These are phyloP conservation scores for Venturia aucupariae DNA, from an alignment of 2,329 filamentous ascomycete species.

Conservation along the genomic window DNA sequence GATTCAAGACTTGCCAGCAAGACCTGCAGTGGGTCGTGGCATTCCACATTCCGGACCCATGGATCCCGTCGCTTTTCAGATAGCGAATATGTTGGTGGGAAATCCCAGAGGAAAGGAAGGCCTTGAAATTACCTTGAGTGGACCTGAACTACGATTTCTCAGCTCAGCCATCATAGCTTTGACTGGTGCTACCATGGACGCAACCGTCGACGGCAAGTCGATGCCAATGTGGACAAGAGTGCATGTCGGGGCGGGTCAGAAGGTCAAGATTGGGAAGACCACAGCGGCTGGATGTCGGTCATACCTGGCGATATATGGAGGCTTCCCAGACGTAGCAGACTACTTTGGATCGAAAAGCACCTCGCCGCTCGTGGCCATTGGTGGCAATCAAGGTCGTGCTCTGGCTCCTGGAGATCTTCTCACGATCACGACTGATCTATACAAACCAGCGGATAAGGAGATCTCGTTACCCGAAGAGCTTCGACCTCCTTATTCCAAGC, in stretches of 20 bases:
- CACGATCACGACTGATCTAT: constrained; percentile 30
- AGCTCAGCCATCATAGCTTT: constrained; percentile 46
- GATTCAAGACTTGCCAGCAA: constrained; percentile 46
- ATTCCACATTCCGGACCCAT: constrained; percentile 53
- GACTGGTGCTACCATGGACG: constrained; percentile 46
- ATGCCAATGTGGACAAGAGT: constrained; percentile 48
- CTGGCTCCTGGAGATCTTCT: constrained; percentile 47
- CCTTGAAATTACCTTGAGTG: constrained; percentile 52
- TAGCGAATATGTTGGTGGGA: constrained; percentile 52
- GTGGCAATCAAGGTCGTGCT: constrained; percentile 50
- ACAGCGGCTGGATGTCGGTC: constrained; percentile 44
- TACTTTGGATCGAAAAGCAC: constrained; percentile 54
- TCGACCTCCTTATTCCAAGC: constrained; percentile 38
- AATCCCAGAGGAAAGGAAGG: constrained; percentile 44
- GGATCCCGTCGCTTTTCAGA: constrained; percentile 48
- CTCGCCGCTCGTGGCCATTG: constrained; percentile 47
- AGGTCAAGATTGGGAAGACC: constrained; percentile 46
- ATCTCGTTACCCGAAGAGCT: constrained; percentile 36
- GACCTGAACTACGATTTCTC: constrained; percentile 49
- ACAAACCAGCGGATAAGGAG: constrained; percentile 19
- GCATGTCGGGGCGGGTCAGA: constrained; percentile 42
- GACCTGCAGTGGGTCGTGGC: constrained; percentile 48
- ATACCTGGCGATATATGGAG: constrained; percentile 50
- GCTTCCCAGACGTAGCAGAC: constrained; percentile 43
- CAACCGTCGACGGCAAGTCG: constrained; percentile 39